phyloP scores from a whole-genome alignment of 1,139 yeast genomes.

The Suhomyces ambrosiae region DNA sequence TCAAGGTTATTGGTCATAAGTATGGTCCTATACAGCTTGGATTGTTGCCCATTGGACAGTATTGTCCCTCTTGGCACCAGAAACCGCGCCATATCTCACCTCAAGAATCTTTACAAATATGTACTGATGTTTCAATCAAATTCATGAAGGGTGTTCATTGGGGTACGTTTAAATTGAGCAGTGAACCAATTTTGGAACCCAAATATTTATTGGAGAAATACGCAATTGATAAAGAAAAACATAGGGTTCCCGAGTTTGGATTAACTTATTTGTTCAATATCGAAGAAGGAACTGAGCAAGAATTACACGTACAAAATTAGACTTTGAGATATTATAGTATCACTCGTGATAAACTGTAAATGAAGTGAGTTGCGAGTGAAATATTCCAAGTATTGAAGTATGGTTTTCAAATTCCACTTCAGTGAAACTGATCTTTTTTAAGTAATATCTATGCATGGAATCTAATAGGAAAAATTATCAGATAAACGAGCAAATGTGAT shows the following conservation, averaged over 20 bases:
- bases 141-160: conserved; percentile 88
- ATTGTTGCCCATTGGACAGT: conserved; percentile 90
- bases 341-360: no score
- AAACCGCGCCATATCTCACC: conserved; percentile 88
- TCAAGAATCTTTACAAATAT: conserved; percentile 68
- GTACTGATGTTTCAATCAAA: conserved; percentile 60
- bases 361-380: no score
- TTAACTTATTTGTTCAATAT: conserved; percentile 42
- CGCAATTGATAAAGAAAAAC: conserved; percentile 24
- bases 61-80: conserved; percentile 94
- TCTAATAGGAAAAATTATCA: no score
- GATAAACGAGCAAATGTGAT: no score
- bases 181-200: conserved; percentile 88
- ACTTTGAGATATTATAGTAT: background rate
- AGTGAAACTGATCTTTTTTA: no score
- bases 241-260: conserved; percentile 46
- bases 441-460: no score
- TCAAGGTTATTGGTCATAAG: conserved; percentile 59
- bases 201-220: conserved; percentile 40
- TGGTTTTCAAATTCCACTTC: no score
- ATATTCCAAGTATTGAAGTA: no score
- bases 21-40: conserved; percentile 71
- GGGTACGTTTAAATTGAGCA: conserved; percentile 91
- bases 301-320: conserved; percentile 7
- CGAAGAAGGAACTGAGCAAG: conserved; percentile 12